Conservation (phyloP, 371 early-diverging fungal genomes). For the Mucor saturninus region DNA sequence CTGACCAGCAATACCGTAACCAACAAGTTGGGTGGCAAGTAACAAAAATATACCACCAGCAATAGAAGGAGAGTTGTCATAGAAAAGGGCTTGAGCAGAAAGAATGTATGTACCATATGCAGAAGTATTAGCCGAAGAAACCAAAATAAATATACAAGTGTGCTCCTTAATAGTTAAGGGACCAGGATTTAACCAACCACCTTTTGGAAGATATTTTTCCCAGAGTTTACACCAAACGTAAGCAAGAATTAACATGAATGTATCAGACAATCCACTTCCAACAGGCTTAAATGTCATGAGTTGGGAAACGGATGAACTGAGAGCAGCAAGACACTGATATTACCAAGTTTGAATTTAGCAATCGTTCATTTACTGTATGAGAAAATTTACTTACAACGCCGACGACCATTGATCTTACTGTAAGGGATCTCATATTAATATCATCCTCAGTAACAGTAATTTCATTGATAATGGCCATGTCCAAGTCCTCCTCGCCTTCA, state of each 20-base stretch:
- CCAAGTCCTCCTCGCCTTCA: conserved; percentile 17
- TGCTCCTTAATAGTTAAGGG: conserved; percentile 53
- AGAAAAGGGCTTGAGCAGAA: conserved; percentile 62
- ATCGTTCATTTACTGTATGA: too few species aligned
- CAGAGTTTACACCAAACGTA: conserved; percentile 42
- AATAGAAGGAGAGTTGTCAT: conserved; percentile 43
- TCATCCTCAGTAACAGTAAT: conserved; percentile 42
- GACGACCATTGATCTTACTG: conserved; percentile 28
- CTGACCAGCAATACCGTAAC: conserved; percentile 81
- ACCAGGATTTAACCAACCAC: conserved; percentile 50
- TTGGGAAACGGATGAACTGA: conserved; percentile 48
- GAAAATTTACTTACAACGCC: conserved; percentile 33
- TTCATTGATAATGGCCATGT: conserved; percentile 41
- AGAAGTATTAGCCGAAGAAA: conserved; percentile 40
- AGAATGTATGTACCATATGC: conserved; percentile 59
- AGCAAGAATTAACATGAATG: conserved; percentile 51
- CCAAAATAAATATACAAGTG: conserved; percentile 44
- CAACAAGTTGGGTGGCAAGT: conserved; percentile 74
- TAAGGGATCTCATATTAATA: conserved; percentile 28
- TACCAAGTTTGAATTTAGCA: neutral
- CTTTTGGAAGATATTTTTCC: conserved; percentile 33
- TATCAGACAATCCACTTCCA: conserved; percentile 38
- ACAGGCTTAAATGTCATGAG: conserved; percentile 53
- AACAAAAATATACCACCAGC: conserved; percentile 57
- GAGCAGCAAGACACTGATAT: conserved; percentile 28